These are phyloP conservation scores for Sporobolomyces roseus DNA, from an alignment of 768 basidiomycete species.

Conservation along the genomic window DNA sequence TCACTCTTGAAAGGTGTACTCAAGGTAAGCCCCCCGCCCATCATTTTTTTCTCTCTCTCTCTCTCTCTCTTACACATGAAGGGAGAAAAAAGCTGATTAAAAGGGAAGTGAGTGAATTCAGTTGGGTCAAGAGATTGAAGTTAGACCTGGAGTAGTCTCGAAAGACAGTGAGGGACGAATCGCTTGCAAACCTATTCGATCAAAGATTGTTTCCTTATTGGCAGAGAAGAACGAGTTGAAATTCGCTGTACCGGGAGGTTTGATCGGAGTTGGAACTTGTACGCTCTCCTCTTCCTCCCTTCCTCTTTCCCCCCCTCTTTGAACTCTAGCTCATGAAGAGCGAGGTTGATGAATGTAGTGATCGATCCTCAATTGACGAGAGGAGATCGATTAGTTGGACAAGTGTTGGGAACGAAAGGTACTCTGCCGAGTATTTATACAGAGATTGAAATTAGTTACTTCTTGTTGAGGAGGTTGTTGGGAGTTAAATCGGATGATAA, in stretches of 20 bases:
- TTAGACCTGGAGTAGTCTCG: conserved; percentile 92
- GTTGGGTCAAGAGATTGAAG: conserved; percentile 90
- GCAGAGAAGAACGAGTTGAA: conserved; percentile 91
- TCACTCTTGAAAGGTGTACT: conserved; percentile 90
- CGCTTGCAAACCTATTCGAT: conserved; percentile 89
- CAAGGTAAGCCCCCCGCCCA: conserved; percentile 49
- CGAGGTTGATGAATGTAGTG: conserved; percentile 15
- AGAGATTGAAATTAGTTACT: conserved; percentile 86
- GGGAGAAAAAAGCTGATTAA: not conserved
- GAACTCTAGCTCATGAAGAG: not conserved
- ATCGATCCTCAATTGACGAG: conserved; percentile 88
- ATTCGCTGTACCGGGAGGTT: conserved; percentile 93
- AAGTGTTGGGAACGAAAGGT: conserved; percentile 90
- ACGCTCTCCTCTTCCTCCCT: conserved; percentile 60
- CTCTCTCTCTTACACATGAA: no score
- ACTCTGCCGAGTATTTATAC: conserved; percentile 91
- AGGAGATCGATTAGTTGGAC: conserved; percentile 93
- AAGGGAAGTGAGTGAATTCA: conserved; percentile 13
- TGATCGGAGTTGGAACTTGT: conserved; percentile 96
- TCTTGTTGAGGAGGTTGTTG: conserved; percentile 89
- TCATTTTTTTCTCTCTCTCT: not conserved
- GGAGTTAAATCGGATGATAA: conserved; percentile 99
- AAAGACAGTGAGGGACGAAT: conserved; percentile 87
- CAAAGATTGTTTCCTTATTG: conserved; percentile 79
- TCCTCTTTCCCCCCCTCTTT: not conserved